Evolutionary conservation across 2,329 filamentous ascomycete species (phyloP), one percentile per base, ranked within the genome.

Genomic region (Alternaria infectoria): DNA sequence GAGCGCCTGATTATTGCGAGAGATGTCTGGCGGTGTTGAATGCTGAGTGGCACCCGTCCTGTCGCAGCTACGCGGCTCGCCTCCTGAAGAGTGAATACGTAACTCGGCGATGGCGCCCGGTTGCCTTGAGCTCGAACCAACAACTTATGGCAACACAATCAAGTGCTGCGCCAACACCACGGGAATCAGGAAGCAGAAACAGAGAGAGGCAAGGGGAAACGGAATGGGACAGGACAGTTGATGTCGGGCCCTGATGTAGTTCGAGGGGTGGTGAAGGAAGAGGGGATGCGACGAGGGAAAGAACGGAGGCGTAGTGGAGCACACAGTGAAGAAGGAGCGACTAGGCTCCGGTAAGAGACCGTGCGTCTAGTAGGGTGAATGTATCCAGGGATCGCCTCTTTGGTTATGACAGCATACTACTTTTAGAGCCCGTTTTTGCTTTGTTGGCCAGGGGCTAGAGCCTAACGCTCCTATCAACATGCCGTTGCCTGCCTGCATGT

Each of bases 321-420:
- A 67, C 56, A 54, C 64, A 62, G 67, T 70, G 69, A 72, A 71
- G 72, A 72, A 73, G 70, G 70, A 69, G 66, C 70, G 63, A 69
- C 71, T 74, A 74, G 73, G 68, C 66, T 68, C 70, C 70, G 61
- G 67, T 65, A 70, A 64, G 68, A 65, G 70, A 62, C 74, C 72
- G 75, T 77, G 77, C 75, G 67, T 65, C 13, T 67, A 50, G 68
- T 64, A 71, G 66, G 67, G 74, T 77, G 75, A 78, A 78, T 74
- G 74, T 74, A 67, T 73, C 70, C 74, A 76, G 73, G 74, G 74
- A 77, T 76, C 60, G 50, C 66, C 65, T 49, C 67, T 66, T 60
- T 65, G 67, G 61, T 50, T 63, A 77, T 74, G 76, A 77, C 73
- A 72, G 64, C 74, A 77, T 74, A 66, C 75, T 77, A 77, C 70